Conservation (phyloP, 2,329 filamentous ascomycete genomes). For the Thielaviopsis punctulata region DNA sequence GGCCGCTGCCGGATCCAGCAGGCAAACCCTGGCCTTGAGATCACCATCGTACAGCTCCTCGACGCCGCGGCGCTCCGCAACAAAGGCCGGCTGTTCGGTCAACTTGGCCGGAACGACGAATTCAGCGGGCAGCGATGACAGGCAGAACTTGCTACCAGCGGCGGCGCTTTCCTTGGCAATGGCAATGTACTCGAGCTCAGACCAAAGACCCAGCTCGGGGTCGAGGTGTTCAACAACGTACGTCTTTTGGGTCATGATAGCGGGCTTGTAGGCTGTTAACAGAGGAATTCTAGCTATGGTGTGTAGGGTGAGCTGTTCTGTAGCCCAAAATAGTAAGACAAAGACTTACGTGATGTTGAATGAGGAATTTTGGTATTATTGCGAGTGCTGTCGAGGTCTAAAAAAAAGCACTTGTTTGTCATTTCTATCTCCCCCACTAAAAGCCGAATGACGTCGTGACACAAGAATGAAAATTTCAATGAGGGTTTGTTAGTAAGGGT, state of each 20-base stretch:
- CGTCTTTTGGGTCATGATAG: constrained; percentile 25
- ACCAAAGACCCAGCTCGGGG: constrained; percentile 86
- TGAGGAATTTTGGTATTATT: no score
- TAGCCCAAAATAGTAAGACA: neutral
- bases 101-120: constrained; percentile 48
- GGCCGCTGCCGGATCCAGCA: constrained; percentile 72
- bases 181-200: constrained; percentile 74
- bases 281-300: no score
- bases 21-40: constrained; percentile 57
- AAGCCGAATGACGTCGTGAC: neutral
- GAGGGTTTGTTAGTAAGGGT: neutral
- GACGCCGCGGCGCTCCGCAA: constrained; percentile 58
- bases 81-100: constrained; percentile 41
- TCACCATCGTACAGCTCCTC: constrained; percentile 62
- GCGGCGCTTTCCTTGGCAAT: constrained; percentile 68
- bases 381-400: no score
- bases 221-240: constrained; percentile 97
- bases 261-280: no score
- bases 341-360: neutral
- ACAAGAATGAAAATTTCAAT: neutral
- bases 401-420: no score
- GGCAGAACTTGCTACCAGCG: constrained; percentile 51
- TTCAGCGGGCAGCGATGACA: constrained; percentile 59
- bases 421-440: neutral
- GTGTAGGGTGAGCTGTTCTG: no score